phyloP scores from a whole-genome alignment of 345 rosid genomes.

The Gossypium sturtianum region DNA sequence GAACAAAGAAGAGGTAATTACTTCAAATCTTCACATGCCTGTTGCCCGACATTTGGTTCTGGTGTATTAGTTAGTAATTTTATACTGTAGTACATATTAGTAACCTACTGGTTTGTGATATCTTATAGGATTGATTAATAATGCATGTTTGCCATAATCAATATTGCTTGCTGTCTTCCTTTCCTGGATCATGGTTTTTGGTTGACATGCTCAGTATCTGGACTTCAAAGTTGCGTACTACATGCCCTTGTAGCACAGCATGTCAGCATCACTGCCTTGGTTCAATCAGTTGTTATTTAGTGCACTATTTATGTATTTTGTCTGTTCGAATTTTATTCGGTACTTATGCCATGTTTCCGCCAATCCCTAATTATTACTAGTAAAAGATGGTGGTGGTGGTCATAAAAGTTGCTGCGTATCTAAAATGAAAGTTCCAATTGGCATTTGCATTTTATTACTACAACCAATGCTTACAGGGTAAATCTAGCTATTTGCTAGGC shows the following conservation, averaged over 20 bases:
- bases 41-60: not conserved
- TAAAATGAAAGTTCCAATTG: not conserved
- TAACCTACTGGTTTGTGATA: constrained; percentile 1
- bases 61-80: not conserved
- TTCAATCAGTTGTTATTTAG: not conserved
- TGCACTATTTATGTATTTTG: not conserved
- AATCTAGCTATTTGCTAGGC: not conserved
- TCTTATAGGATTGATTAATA: not conserved
- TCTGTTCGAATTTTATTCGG: not conserved
- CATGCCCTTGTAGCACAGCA: not conserved
- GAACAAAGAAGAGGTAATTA: constrained; percentile 69
- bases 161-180: not conserved
- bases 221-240: not conserved
- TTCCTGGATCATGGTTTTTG: not conserved
- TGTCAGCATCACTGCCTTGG: not conserved
- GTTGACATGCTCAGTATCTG: not conserved
- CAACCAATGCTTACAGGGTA: not conserved
- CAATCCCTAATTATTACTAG: not conserved
- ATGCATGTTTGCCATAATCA: not conserved
- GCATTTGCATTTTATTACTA: not conserved
- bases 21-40: not conserved
- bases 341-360: not conserved
- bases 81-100: not conserved
- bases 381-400: constrained; percentile 2
- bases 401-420: not conserved